Evolutionary conservation across 176 grass and related monocot species (phyloP), one percentile per base, ranked within the genome.

Genomic region (Sorghum bicolor): DNA sequence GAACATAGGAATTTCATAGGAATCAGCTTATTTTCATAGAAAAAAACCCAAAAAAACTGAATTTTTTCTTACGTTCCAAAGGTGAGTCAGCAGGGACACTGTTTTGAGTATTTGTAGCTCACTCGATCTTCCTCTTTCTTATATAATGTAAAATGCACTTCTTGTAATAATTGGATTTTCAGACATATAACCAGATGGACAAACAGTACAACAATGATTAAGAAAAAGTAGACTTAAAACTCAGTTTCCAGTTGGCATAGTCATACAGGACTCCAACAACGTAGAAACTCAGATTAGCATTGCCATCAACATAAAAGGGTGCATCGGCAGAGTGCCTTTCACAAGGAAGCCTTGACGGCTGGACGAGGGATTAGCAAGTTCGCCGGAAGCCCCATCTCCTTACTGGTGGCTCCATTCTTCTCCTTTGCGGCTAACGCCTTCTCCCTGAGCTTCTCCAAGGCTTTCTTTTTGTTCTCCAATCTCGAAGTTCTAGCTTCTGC

Each of bases 381-480:
- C 2, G 78, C 77, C 64, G 72, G 70, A 20, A 88, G 55, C 24
- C 50, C 74, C 52, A 52, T 90, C 45, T 87, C 55, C 79, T 90
- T 75, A 16, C n/a, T 12, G 2, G 6, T 69, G 33, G 24, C 2
- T 29, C 62, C 29, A 9, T 72, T 70, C 34, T 89, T 87, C n/a
- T n/a, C 50, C 53, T 40, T 70, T 33, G 87, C 64, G 22, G 68
- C 70, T 36, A 89, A 33, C 37, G 83, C 90, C 75, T 92, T 91
- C 83, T 89, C 94, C 45, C 92, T 81, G 63, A 94, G 34, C 57
- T 87, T 89, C 88, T 94, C 88, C 84, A 80, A 81, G 33, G 83
- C 81, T 89, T 91, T 97, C 87, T 70, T 92, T 64, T 77, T 88
- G 52, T 84, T 94, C 20, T 94, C 92, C 86, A 77, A 81, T 83